Evolutionary conservation across 495 filamentous ascomycete species (phyloP), one percentile per base, ranked within the genome.

Genomic region (Xylaria grammica): DNA sequence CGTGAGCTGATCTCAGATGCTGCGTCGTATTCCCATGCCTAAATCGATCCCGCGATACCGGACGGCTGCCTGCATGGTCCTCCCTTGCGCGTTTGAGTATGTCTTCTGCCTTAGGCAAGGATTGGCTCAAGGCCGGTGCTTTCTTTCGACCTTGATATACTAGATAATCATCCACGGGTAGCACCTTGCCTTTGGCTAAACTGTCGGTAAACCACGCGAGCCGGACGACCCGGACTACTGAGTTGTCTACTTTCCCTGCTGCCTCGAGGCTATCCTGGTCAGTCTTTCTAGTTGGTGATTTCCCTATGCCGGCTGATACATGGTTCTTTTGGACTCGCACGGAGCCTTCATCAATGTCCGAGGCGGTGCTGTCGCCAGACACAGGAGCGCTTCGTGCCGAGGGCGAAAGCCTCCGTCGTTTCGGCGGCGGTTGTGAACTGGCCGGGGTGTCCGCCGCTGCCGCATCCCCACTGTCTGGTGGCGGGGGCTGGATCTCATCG

Each of bases 191-290:
- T 0, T 79, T 72, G 40, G 78, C 72, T 13, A 93, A 59, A 11
- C 87, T 93, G 26, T 86, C 80, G 8, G 84, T 77, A 32, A 96
- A 82, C 94, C 94, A 98, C 2, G 86, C 77, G 0, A 95, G 75
- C 68, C 86, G 92, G 26, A 95, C 81, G 20, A 97, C 90, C 58
- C 80, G 86, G 65, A 96, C 71, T 2, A 74, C 77, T 19, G 82
- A 74, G 20, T 44, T 59, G 32, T 69, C 63, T 0, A 26, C 29
- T 29, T 34, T 29, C 34, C 34, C 8, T 15, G 51, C 51, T 19
- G 65, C 27, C 52, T 62, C 68, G 19, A 34, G 62, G 10, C 50
- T 51, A n/a, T 69, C 58, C 59, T 58, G 26, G 17, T 44, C 34
- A 26, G 17, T 13, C 29, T 53, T 30, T 20, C 22, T 29, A 19